Evolutionary conservation across 1,139 yeast species (phyloP), one percentile per base, ranked within the genome.

Genomic region (Suhomyces bribrorum): DNA sequence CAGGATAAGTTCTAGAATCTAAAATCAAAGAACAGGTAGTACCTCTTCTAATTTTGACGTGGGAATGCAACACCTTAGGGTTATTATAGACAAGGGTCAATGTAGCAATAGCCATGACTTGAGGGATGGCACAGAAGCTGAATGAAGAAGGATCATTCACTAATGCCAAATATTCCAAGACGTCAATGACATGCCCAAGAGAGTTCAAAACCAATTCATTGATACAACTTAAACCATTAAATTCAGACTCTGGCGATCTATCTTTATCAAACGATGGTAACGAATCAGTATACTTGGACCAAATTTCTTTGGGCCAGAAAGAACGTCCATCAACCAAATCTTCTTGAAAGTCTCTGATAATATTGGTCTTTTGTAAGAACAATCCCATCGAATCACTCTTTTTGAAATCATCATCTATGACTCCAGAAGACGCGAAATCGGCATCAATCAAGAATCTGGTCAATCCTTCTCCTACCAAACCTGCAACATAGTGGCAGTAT

Each of bases 91-190:
- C 86, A 41, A 83, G 73, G 17, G 92, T 90, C 53, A 92, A 72
- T 0, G 97, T 88, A 7, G 97, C 97, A 59, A 92, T 84, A 29
- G 97, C 96, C 98, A 92, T 92, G 23, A 90, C 97, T 65, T 92
- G 98, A 14, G 98, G 98, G 57, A 92, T 92, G 13, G 97, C 90
- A 67, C 97, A 90, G 69, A 92, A 92, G 50, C 83, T 84, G 71
- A 88, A 92, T 36, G 85, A 69, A 0, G 96, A 81, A 40, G 86
- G 87, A 56, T 94, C 98, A 44, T 78, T 77, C 34, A 92, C 79
- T 49, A 83, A 72, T 17, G 94, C 77, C 42, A 94, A 73, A 58
- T 86, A 94, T 40, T 77, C 77, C 53, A 94, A 73, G 25, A 83
- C 86, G 55, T 88, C 94, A 40, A 77, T 78, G 29, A 79, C 92